Evolutionary conservation across 345 rosid genomes (phyloP).

Genomic region (Lumnitzera racemosa): DNA sequence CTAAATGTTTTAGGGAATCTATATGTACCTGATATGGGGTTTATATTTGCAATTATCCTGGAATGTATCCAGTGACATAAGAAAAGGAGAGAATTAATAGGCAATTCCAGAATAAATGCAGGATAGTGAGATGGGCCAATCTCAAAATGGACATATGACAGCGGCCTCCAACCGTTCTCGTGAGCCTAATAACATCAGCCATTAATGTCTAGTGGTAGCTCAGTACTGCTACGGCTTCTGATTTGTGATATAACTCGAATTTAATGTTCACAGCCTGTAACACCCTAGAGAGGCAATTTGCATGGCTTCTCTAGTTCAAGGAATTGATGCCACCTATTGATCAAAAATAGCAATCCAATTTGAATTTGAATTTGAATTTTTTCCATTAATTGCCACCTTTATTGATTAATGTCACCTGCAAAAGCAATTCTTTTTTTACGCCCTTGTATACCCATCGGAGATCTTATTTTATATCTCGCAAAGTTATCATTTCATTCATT

Average conservation of each 20-base stretch:
- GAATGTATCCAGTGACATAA: too few species aligned
- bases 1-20: too few species aligned
- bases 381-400: not conserved
- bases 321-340: not conserved
- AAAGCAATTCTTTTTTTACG: not conserved
- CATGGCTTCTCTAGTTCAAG: constrained; percentile 3
- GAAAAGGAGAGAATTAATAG: too few species aligned
- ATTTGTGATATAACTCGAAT: not conserved
- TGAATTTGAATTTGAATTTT: constrained; percentile 11
- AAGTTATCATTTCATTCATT: too few species aligned
- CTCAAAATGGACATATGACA: too few species aligned
- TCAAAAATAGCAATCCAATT: constrained; percentile 7
- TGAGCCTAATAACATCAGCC: constrained; percentile 11
- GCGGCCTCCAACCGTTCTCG: constrained; percentile 10
- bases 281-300: constrained; percentile 4
- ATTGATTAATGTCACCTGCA: not conserved
- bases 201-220: constrained; percentile 13
- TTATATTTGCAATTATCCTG: too few species aligned
- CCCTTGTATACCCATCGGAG: not conserved
- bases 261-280: constrained; percentile 20
- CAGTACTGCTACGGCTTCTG: not conserved
- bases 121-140: too few species aligned
- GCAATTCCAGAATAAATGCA: too few species aligned
- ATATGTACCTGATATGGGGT: too few species aligned
- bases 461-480: not conserved